A percentile compares a stretch with the other conserved stretches of the same genome.
Conservation (phyloP, 2,329 filamentous ascomycete species). For the Chaetomiaceae sp. region DNA sequence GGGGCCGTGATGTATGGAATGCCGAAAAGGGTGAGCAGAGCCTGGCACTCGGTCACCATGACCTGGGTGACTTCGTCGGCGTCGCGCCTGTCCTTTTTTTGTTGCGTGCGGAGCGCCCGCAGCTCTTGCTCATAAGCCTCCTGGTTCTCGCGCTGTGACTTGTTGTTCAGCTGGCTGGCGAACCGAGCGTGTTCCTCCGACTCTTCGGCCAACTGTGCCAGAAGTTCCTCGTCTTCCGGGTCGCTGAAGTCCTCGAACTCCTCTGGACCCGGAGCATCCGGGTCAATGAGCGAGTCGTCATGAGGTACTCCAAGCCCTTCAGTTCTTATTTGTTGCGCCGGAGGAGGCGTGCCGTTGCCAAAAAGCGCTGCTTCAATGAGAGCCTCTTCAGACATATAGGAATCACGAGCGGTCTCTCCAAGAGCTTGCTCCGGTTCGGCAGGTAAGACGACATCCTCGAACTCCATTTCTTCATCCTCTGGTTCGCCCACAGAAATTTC, state of each 20-base stretch:
- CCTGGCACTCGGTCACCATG: constrained; percentile 94
- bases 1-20: constrained; percentile 95
- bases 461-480: constrained; percentile 30
- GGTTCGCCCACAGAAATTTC: constrained; percentile 8
- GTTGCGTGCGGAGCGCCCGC: constrained; percentile 81
- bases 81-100: constrained; percentile 92
- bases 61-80: constrained; percentile 95
- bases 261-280: constrained; percentile 46
- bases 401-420: constrained; percentile 6
- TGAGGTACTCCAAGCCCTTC: constrained; percentile 25
- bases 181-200: constrained; percentile 93
- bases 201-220: constrained; percentile 81
- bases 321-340: constrained; percentile 24
- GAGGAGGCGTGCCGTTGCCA: constrained; percentile 26
- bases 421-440: constrained; percentile 4
- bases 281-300: constrained; percentile 23
- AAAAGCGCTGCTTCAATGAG: constrained; percentile 25
- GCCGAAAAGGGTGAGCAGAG: constrained; percentile 83
- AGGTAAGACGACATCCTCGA: constrained; percentile 36
- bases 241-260: constrained; percentile 76
- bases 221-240: constrained; percentile 84
- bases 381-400: constrained; percentile 29
- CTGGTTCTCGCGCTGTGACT: constrained; percentile 63
- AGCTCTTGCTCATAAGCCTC: constrained; percentile 84
- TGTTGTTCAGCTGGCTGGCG: constrained; percentile 78